Conservation (phyloP, 2,329 filamentous ascomycete species). For the Fusarium lyarnte region DNA sequence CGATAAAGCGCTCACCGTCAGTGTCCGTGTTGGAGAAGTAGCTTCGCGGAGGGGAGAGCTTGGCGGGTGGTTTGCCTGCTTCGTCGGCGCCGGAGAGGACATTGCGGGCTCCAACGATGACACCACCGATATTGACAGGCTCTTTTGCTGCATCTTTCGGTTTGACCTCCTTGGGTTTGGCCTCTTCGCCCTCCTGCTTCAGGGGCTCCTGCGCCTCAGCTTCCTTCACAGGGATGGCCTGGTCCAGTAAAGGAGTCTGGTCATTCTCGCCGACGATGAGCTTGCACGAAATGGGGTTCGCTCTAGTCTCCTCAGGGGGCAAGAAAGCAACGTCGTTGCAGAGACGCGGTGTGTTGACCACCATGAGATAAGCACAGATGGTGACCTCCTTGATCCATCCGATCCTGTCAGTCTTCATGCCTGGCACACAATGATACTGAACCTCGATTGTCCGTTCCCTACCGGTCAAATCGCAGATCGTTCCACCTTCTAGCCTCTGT, state of each 20-base stretch:
- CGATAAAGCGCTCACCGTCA: slow-evolving; percentile 46
- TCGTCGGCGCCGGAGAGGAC: slow-evolving; percentile 58
- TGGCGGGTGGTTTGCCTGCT: slow-evolving; percentile 58
- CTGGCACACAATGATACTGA: slow-evolving; percentile 81
- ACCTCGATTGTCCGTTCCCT: slow-evolving; percentile 85
- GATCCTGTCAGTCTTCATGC: slow-evolving; percentile 77
- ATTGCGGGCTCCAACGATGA: slow-evolving; percentile 62
- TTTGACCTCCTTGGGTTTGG: background rate
- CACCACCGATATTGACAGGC: slow-evolving; percentile 60
- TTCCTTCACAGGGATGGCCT: slow-evolving; percentile 46
- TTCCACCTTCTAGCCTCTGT: slow-evolving; percentile 81
- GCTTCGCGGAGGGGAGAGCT: slow-evolving; percentile 57
- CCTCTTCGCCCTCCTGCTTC: slow-evolving; percentile 16
- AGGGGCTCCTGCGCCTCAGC: slow-evolving; percentile 14
- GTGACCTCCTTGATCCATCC: slow-evolving; percentile 93
- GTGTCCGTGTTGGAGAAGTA: slow-evolving; percentile 46
- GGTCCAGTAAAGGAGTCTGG: slow-evolving; percentile 53
- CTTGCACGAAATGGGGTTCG: slow-evolving; percentile 80
- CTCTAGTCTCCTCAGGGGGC: slow-evolving; percentile 79
- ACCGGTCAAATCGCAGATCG: slow-evolving; percentile 85
- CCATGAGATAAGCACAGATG: slow-evolving; percentile 93
- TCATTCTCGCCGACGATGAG: slow-evolving; percentile 67
- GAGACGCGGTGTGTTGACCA: slow-evolving; percentile 87
- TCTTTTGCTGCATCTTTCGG: slow-evolving; percentile 47
- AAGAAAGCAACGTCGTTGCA: slow-evolving; percentile 89